These are phyloP conservation scores for Helminthosporium solani DNA, from an alignment of 2,329 filamentous ascomycete species.

Conservation along the genomic window DNA sequence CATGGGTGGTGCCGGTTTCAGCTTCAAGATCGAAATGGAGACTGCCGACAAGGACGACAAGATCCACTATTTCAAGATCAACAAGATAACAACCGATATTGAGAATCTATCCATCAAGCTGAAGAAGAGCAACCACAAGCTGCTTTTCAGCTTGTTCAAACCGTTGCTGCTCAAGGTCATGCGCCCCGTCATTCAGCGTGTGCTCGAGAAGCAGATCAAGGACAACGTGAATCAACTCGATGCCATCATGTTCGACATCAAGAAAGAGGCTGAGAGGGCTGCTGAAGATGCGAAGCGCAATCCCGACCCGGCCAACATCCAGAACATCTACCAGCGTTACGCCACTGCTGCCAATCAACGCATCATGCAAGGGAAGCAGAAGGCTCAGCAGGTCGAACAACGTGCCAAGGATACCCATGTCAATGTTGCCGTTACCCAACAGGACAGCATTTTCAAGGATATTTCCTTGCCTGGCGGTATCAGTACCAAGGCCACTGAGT, in stretches of 20 bases:
- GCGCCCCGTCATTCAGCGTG: conserved; percentile 81
- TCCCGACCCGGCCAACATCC: conserved; percentile 68
- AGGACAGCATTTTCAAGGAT: conserved; percentile 90
- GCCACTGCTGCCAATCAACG: conserved; percentile 72
- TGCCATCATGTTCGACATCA: conserved; percentile 69
- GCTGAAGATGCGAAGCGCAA: conserved; percentile 62
- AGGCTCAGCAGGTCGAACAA: conserved; percentile 61
- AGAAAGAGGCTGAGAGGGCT: conserved; percentile 78
- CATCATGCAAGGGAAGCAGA: conserved; percentile 72
- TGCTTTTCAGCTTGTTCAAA: conserved; percentile 84
- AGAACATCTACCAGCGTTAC: conserved; percentile 88
- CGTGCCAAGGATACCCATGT: conserved; percentile 65
- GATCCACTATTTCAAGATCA: conserved; percentile 90
- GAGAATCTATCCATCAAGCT: conserved; percentile 84
- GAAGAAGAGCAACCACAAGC: conserved; percentile 91
- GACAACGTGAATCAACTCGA: conserved; percentile 78
- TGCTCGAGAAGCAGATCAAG: conserved; percentile 84
- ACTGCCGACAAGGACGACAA: conserved; percentile 73
- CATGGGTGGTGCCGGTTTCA: conserved; percentile 82
- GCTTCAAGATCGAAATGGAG: conserved; percentile 87
- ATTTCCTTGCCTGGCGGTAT: conserved; percentile 85
- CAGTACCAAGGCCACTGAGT: conserved; percentile 90
- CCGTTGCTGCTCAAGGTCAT: conserved; percentile 81
- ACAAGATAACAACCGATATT: conserved; percentile 80
- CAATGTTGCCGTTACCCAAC: conserved; percentile 80